phyloP scores from a whole-genome alignment of 2,329 filamentous ascomycete genomes.

The Fusarium bactridioides region DNA sequence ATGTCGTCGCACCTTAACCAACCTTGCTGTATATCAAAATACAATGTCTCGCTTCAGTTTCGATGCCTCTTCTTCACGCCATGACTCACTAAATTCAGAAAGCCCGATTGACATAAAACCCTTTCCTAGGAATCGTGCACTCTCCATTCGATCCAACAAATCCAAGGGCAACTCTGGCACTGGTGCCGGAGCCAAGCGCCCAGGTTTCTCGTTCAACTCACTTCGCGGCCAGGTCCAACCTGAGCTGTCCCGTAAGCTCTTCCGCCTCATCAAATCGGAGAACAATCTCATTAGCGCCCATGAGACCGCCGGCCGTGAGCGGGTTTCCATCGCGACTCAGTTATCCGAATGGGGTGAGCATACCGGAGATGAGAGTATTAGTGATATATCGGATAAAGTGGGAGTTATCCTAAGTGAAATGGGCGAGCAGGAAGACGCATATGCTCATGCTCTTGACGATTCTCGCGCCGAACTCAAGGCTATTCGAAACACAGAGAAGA shows the following conservation, averaged over 20 bases:
- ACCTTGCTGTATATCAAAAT: background rate
- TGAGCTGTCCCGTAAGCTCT: conserved; percentile 87
- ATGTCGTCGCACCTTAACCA: background rate
- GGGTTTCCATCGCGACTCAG: conserved; percentile 84
- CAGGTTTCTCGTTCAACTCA: conserved; percentile 83
- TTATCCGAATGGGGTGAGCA: conserved; percentile 97
- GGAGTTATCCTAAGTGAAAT: conserved; percentile 92
- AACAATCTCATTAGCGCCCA: conserved; percentile 88
- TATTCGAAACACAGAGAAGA: conserved; percentile 94
- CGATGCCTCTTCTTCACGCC: conserved; percentile 40
- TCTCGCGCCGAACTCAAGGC: conserved; percentile 84
- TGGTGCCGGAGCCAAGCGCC: conserved; percentile 52
- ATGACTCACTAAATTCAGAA: conserved; percentile 29
- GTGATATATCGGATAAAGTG: conserved; percentile 93
- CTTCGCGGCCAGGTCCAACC: conserved; percentile 86
- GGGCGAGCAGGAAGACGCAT: conserved; percentile 90
- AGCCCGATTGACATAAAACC: conserved; percentile 39
- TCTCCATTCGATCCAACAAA: conserved; percentile 76
- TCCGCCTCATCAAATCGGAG: conserved; percentile 92
- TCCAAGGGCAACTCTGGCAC: conserved; percentile 51
- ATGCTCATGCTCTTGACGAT: conserved; percentile 87
- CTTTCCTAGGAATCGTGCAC: conserved; percentile 71
- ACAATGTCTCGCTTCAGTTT: conserved; percentile 47
- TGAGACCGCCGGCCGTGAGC: conserved; percentile 85
- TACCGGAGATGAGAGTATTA: conserved; percentile 85